Evolutionary conservation across 495 filamentous ascomycete genomes (phyloP), one percentile per base, ranked within the genome.

Genomic region (Xylaria acuta): DNA sequence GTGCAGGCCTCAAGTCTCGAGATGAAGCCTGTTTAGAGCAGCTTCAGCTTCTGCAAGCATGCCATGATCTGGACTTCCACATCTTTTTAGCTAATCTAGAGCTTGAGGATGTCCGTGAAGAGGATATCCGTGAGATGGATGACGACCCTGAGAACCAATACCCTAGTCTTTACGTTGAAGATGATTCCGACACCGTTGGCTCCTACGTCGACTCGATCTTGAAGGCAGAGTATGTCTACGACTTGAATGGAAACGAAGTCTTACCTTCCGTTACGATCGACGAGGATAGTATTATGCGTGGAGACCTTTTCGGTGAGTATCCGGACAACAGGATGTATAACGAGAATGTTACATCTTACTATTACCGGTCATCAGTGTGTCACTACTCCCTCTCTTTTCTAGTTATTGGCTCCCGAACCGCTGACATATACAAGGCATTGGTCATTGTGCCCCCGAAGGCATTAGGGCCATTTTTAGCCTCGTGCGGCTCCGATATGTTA

Each of bases 401-500:
- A 22, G 12, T 22, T 1, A 59, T 2, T n/a, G 11, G 30, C 36
- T 3, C 36, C 36, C 36, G 3, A 38, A 40, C 20, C 36, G 59
- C 59, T 41, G 36, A 62, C 59, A 22, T 22, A 30, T 62, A 62
- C 59, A 40, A 62, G 59, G 59, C 36, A 22, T 18, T 62, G 58
- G n/a, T 40, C 34, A 62, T 62, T 62, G 58, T 62, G 58, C 58
- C 58, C n/a, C 58, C 58, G n/a, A 62, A 62, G 16, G 58, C 34
- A 40, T 3, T 62, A 41, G 9, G n/a, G 16, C 36, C 34, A 5
- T 62, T 62, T 6, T 40, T 62, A 5, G 6, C 36, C 14, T 38
- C 36, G 36, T 1, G 30, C 16, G 5, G 54, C 6, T 59, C 27
- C 27, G 6, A 9, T 40, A 14, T 20, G 8, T 14, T 40, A 41